Evolutionary conservation across 2,329 filamentous ascomycete genomes (phyloP).

Genomic region (Alternaria ethzedia): DNA sequence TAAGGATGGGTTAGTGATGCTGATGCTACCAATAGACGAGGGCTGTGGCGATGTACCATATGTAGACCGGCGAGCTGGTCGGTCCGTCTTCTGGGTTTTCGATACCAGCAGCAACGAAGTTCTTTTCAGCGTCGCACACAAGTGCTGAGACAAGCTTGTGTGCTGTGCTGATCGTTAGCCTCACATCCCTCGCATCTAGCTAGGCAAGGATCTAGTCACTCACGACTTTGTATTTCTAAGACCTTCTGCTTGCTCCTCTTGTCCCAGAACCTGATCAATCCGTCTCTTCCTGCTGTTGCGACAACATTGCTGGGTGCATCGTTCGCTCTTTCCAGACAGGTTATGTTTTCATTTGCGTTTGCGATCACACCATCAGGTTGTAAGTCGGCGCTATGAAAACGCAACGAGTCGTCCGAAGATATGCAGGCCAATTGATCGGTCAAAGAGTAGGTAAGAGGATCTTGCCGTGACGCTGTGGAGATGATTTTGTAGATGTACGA

Average conservation of each 20-base stretch:
- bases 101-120: slow-evolving; percentile 73
- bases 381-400: slow-evolving; percentile 65
- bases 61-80: slow-evolving; percentile 45
- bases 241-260: slow-evolving; percentile 61
- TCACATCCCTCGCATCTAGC: neutral
- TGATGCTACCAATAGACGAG: neutral
- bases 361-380: slow-evolving; percentile 58
- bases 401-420: slow-evolving; percentile 73
- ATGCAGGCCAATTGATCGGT: slow-evolving; percentile 62
- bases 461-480: slow-evolving; percentile 39
- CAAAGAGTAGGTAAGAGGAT: slow-evolving; percentile 38
- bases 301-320: slow-evolving; percentile 59
- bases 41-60: slow-evolving; percentile 35
- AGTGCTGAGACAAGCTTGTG: slow-evolving; percentile 67
- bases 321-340: slow-evolving; percentile 65
- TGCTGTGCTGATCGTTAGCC: slow-evolving; percentile 47
- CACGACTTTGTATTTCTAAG: slow-evolving; percentile 44
- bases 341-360: slow-evolving; percentile 67
- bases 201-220: slow-evolving; percentile 1
- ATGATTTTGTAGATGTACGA: slow-evolving; percentile 50
- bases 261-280: slow-evolving; percentile 71
- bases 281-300: slow-evolving; percentile 75
- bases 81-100: slow-evolving; percentile 66
- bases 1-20: slow-evolving; percentile 18
- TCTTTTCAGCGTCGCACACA: slow-evolving; percentile 62